Evolutionary conservation across 805 yeast genomes (phyloP), one percentile per base, ranked within the genome.

Genomic region (Candida gorgasii): DNA sequence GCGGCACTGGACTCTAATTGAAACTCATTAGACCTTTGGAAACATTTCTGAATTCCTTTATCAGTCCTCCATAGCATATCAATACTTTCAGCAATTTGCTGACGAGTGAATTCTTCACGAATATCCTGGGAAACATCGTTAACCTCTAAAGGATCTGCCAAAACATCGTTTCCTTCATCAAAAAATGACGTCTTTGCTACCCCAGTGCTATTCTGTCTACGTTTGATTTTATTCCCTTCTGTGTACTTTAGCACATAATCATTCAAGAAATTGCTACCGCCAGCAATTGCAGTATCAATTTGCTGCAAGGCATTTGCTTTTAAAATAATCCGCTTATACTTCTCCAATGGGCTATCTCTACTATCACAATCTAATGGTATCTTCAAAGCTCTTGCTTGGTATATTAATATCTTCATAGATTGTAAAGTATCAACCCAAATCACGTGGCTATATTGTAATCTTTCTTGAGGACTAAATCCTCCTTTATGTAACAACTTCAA

Each of bases 371-470:
- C 84, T 43, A 89, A 64, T 0, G 69, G 69, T 22, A 87, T 82
- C 1, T 79, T 80, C 46, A 84, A 53, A 53, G 74, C 79, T 28
- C 89, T 65, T 0, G 95, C 90, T 55, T 86, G 88, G n/a, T 82
- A 71, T 20, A 92, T 79, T 40, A 90, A 66, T 17, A 62, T 63
- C 57, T 85, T 82, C 93, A 90, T 89, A 28, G 88, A 77, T 51
- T 87, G 89, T 38, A 90, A 80, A 1, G 93, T 79, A 63, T 92
- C 97, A 11, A 86, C 86, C 97, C 97, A 93, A 16, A 93, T 88
- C 14, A 92, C 87, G 51, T 89, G 89, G 2, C 86, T 62, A 61
- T 89, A 93, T 59, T 86, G 90, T 33, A 72, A 54, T 40, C 96
- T 72, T 61, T 93, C 98, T 48, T 81, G 85, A 38, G 76, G 77